Conservation (phyloP, 371 early-diverging fungal genomes). For the Lichtheimia ramosa region DNA sequence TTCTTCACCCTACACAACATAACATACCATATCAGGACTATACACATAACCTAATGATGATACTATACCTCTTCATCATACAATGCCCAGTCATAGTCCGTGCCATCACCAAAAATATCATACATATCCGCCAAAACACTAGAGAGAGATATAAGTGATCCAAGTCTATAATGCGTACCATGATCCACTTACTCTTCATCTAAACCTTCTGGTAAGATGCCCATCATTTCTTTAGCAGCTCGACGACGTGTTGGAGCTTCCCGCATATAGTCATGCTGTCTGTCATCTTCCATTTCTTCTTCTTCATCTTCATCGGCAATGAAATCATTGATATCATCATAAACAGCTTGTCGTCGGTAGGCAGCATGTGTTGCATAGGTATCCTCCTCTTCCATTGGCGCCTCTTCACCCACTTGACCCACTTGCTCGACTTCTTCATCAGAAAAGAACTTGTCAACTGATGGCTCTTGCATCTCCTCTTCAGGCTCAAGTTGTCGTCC, state of each 20-base stretch:
- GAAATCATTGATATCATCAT: slow-evolving; percentile 67
- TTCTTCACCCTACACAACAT: slow-evolving; percentile 3
- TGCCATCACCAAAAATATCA: slow-evolving; percentile 91
- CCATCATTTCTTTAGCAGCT: slow-evolving; percentile 40
- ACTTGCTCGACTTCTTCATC: slow-evolving; percentile 55
- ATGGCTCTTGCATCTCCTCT: slow-evolving; percentile 26
- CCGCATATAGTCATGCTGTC: slow-evolving; percentile 25
- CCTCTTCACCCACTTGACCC: slow-evolving; percentile 15
- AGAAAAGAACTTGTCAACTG: slow-evolving; percentile 55
- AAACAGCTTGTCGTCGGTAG: slow-evolving; percentile 42
- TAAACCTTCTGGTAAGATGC: slow-evolving; percentile 41
- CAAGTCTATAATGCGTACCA: neutral
- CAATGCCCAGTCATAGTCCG: slow-evolving; percentile 87
- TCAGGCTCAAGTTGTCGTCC: slow-evolving; percentile 50
- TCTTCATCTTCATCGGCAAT: slow-evolving; percentile 76
- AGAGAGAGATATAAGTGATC: neutral
- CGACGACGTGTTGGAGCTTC: slow-evolving; percentile 27
- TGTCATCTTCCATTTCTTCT: slow-evolving; percentile 40
- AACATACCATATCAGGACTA: neutral
- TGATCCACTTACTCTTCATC: slow-evolving; percentile 35
- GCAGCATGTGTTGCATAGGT: slow-evolving; percentile 17
- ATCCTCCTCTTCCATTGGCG: slow-evolving; percentile 30
- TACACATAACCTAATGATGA: neutral
- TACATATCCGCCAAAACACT: slow-evolving; percentile 83
- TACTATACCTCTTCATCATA: slow-evolving; percentile 35